phyloP scores from a whole-genome alignment of 139 green algal genomes.

The Auxenochlorella pyrenoidosa region DNA sequence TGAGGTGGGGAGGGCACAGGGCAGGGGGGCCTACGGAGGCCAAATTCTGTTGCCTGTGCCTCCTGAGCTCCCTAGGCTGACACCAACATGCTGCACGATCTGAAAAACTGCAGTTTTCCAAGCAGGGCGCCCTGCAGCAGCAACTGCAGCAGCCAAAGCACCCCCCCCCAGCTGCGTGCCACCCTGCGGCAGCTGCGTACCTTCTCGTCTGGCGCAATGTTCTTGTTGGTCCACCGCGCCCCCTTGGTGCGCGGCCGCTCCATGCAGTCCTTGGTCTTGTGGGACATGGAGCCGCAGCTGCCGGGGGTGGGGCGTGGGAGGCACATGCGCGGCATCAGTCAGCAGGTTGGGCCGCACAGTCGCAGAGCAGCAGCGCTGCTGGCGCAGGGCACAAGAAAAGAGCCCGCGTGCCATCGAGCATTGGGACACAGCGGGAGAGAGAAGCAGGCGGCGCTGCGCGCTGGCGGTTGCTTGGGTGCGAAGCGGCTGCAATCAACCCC shows the following conservation, averaged over 20 bases:
- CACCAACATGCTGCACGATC: no score
- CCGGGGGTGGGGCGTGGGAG: neutral
- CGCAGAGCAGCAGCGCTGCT: no score
- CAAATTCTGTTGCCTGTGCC: no score
- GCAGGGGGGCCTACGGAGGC: no score
- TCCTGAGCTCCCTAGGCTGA: no score
- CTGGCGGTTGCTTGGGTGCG: no score
- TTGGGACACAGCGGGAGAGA: no score
- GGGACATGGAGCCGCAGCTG: slow-evolving; percentile 96
- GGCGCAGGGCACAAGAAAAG: no score
- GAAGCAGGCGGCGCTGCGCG: no score
- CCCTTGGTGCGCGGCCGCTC: slow-evolving; percentile 92
- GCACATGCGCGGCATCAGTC: neutral
- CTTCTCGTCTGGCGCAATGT: slow-evolving; percentile 97
- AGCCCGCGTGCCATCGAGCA: no score
- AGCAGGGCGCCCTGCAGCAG: neutral
- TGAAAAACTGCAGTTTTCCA: neutral
- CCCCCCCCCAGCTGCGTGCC: neutral
- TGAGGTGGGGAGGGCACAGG: neutral
- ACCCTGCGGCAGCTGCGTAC: neutral
- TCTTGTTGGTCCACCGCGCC: slow-evolving; percentile 89
- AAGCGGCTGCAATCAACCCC: neutral
- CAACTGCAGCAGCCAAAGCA: no score
- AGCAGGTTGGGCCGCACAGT: no score
- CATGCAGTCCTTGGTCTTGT: slow-evolving; percentile 97